Evolutionary conservation across 805 yeast genomes (phyloP), one percentile per base, ranked within the genome.

Genomic region (Candida orba): DNA sequence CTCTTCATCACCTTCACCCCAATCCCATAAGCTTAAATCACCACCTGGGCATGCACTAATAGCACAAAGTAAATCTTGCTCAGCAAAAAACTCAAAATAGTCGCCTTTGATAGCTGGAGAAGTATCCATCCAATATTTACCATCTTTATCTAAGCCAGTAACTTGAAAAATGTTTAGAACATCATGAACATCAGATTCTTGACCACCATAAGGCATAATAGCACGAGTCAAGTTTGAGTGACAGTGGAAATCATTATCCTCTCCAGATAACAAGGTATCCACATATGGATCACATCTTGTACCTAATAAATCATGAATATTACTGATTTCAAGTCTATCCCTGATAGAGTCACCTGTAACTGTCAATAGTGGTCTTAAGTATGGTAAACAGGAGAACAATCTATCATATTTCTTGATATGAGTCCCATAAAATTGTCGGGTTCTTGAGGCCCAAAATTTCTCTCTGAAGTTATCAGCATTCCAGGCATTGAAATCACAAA

Each of bases 21-120:
- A 80, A 38, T 78, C 84, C 85, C 85, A 80, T 41, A 69, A 66
- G 25, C 81, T 75, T 46, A 79, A 63, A 58, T 79, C 85, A 25
- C 86, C 86, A 40, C 85, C 86, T 4, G 84, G 85, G 58, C 84
- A 80, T 8, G 84, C 79, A 43, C 78, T 72, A 39, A 80, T 70
- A 8, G 85, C 85, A 51, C 81, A 76, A 40, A 80, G 60, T 45
- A 79, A 60, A 53, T 80, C 85, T 38, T 74, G 75, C 53, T 80
- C 86, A 4, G 84, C 84, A 60, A 78, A 80, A 57, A 77, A 69
- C 59, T 80, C 85, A 52, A 80, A 78, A 57, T 75, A 78, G 53
- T 80, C 86, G 13, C 70, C 75, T 36, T 65, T 60, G 31, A 70
- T 64, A 3, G 85, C 80, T 2, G 86, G 86, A 49, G 81, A 78